Percentiles rank a stretch among this genome's conserved stretches.
These are phyloP conservation scores for Neurospora cerealis DNA, from an alignment of 495 filamentous ascomycete genomes.

Conservation along the genomic window DNA sequence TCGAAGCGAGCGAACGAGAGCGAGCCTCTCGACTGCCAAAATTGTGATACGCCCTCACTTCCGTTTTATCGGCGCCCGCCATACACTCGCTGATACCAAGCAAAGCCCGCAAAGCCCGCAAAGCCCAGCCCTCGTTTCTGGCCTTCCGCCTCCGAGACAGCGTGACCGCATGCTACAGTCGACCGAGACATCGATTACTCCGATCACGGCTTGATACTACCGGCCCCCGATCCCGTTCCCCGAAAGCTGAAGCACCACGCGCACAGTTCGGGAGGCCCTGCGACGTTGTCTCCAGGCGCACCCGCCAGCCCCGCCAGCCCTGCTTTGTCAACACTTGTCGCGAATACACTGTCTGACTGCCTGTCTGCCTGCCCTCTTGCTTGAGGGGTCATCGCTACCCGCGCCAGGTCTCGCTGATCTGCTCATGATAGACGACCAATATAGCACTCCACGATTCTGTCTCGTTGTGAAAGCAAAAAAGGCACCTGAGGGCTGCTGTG, in stretches of 20 bases:
- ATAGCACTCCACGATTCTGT: constrained; percentile 6
- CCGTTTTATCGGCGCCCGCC: not conserved
- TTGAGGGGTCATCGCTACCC: not conserved
- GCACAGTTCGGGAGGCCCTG: not conserved
- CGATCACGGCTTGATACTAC: not conserved
- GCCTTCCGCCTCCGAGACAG: not conserved
- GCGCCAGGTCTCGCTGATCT: constrained; percentile 1
- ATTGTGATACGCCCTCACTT: not conserved
- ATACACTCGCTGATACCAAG: not conserved
- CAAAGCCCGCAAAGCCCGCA: not conserved
- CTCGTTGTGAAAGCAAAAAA: constrained; percentile 9
- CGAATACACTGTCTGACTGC: not conserved
- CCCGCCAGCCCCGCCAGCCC: not conserved
- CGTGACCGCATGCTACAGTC: not conserved
- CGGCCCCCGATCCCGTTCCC: not conserved
- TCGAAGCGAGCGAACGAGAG: not conserved
- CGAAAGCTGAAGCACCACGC: not conserved
- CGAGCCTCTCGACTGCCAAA: not conserved
- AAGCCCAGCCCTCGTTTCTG: not conserved
- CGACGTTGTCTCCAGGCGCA: not conserved
- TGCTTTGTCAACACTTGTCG: not conserved
- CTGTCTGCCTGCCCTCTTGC: not conserved
- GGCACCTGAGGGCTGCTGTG: constrained; percentile 15
- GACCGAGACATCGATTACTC: not conserved
- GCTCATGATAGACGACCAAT: constrained; percentile 30